Conservation (phyloP, 2,329 filamentous ascomycete species). For the Fusarium sp. region DNA sequence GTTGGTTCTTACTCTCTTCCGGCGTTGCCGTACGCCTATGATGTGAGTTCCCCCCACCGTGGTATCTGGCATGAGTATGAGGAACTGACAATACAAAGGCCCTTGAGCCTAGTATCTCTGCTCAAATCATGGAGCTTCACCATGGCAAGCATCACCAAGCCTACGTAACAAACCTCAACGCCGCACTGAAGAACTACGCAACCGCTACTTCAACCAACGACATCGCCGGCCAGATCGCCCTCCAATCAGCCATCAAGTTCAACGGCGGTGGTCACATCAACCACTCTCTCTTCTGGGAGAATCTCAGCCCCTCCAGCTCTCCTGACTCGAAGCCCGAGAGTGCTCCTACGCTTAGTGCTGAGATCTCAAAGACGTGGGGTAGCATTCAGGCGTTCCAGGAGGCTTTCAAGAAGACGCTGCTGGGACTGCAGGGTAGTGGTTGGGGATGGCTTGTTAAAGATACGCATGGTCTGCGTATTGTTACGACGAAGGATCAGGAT, state of each 20-base stretch:
- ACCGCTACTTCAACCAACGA: constrained; percentile 67
- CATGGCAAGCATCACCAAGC: constrained; percentile 83
- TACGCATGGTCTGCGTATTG: constrained; percentile 71
- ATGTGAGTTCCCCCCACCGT: constrained; percentile 62
- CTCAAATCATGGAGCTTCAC: constrained; percentile 84
- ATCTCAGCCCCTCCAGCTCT: constrained; percentile 72
- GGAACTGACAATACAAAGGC: constrained; percentile 59
- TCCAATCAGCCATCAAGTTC: constrained; percentile 83
- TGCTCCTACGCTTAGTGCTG: constrained; percentile 68
- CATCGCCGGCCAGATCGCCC: constrained; percentile 71
- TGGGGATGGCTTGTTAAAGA: constrained; percentile 89
- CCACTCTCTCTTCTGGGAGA: constrained; percentile 93
- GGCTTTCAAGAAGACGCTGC: constrained; percentile 72
- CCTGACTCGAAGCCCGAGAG: constrained; percentile 66
- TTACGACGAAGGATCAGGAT: constrained; percentile 90
- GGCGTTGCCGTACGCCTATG: constrained; percentile 74
- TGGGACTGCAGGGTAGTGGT: constrained; percentile 83
- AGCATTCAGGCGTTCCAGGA: constrained; percentile 73
- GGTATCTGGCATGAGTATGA: no score
- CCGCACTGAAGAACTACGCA: constrained; percentile 69
- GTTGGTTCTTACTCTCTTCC: constrained; percentile 68
- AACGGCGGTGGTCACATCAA: constrained; percentile 94
- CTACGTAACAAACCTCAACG: constrained; percentile 82
- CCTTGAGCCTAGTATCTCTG: constrained; percentile 78
- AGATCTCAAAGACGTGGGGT: constrained; percentile 76